Evolutionary conservation across 2,329 filamentous ascomycete genomes (phyloP).

Genomic region (Cyclaneusma minus): DNA sequence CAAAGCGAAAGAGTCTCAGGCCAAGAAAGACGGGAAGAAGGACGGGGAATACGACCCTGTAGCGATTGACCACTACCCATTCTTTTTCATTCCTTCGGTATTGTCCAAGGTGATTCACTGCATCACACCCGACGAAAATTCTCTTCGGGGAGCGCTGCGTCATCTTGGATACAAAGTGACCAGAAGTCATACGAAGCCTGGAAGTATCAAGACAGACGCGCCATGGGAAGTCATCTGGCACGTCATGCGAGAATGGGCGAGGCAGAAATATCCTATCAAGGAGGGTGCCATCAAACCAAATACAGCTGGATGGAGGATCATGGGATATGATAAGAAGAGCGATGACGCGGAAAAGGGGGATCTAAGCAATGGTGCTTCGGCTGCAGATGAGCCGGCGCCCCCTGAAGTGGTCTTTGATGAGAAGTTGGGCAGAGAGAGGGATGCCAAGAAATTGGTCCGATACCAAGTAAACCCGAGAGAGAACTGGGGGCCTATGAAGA

Average conservation of each 20-base stretch:
- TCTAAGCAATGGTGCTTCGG: slow-evolving; percentile 10
- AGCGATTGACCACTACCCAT: slow-evolving; percentile 58
- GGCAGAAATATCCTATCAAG: slow-evolving; percentile 66
- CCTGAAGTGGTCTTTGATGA: slow-evolving; percentile 61
- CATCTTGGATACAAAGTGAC: slow-evolving; percentile 70
- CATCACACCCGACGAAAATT: slow-evolving; percentile 61
- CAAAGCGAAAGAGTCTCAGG: slow-evolving; percentile 19
- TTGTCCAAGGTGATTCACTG: slow-evolving; percentile 68
- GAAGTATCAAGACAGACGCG: slow-evolving; percentile 86
- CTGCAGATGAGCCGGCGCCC: slow-evolving; percentile 17
- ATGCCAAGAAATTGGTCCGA: slow-evolving; percentile 55
- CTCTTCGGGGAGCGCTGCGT: slow-evolving; percentile 66
- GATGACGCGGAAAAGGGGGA: slow-evolving; percentile 7
- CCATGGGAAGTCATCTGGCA: slow-evolving; percentile 86
- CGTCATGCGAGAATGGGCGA: slow-evolving; percentile 81
- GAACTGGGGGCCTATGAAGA: slow-evolving; percentile 68
- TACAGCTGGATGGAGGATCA: slow-evolving; percentile 58
- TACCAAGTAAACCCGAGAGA: slow-evolving; percentile 84
- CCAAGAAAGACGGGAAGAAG: too few species aligned
- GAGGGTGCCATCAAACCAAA: slow-evolving; percentile 51
- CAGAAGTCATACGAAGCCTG: slow-evolving; percentile 76
- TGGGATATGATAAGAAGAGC: slow-evolving; percentile 25
- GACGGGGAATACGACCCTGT: slow-evolving; percentile 39
- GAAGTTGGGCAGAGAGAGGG: slow-evolving; percentile 52
- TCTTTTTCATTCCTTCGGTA: slow-evolving; percentile 68